phyloP scores from a whole-genome alignment of 2,329 filamentous ascomycete species.

The Trichoderma atrobrunneum region DNA sequence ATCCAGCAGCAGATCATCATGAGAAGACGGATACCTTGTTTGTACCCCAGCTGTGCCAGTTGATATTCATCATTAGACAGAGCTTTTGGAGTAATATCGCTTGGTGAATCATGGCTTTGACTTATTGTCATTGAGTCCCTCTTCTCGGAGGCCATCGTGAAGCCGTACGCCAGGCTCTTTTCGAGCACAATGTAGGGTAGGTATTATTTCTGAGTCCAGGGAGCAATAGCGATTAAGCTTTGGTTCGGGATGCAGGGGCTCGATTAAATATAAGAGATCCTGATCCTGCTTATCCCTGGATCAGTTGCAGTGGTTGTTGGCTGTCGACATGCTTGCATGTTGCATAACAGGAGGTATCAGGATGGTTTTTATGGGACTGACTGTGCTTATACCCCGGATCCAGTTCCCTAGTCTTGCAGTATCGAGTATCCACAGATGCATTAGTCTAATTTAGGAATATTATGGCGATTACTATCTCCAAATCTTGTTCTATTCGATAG shows the following conservation, averaged over 20 bases:
- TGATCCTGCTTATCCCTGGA: neutral
- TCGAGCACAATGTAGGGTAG: neutral
- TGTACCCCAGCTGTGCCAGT: neutral
- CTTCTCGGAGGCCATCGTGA: neutral
- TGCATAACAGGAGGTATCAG: neutral
- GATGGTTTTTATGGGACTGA: neutral
- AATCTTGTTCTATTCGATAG: neutral
- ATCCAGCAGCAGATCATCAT: neutral
- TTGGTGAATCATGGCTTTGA: neutral
- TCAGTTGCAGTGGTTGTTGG: neutral
- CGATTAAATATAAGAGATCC: neutral
- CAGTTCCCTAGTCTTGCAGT: neutral
- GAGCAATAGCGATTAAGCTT: neutral
- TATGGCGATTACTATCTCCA: neutral
- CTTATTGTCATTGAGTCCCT: neutral
- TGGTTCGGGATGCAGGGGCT: neutral
- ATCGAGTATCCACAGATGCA: neutral
- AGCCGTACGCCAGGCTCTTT: neutral
- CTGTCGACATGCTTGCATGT: neutral
- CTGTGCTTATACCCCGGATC: neutral
- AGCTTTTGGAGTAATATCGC: neutral
- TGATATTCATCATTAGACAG: neutral
- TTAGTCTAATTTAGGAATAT: neutral
- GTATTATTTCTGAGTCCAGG: neutral
- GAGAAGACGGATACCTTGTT: neutral